Conservation (phyloP, 2,329 filamentous ascomycete species). For the Microcyclosporella mali region DNA sequence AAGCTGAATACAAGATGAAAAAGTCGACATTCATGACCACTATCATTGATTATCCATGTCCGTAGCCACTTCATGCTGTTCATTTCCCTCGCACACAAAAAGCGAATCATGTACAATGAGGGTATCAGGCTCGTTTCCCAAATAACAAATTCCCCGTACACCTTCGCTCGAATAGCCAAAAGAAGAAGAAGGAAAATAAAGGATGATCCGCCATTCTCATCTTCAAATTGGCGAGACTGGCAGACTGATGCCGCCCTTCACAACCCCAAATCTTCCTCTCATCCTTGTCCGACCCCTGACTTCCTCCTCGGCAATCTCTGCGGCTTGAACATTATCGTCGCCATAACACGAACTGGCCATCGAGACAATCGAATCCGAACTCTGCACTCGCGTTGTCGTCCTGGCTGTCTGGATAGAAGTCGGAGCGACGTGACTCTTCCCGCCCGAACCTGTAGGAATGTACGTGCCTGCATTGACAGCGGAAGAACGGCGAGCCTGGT, state of each 20-base stretch:
- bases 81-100: no score
- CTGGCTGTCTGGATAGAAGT: background rate
- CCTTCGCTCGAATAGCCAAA: no score
- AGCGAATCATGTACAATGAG: no score
- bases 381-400: conserved; percentile 2
- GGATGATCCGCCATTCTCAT: no score
- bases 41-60: no score
- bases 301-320: conserved; percentile 14
- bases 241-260: conserved; percentile 3
- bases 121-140: no score
- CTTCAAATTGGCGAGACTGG: background rate
- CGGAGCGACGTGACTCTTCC: background rate
- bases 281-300: conserved; percentile 10
- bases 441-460: conserved; percentile 5
- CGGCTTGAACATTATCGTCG: conserved; percentile 15
- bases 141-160: no score
- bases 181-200: no score
- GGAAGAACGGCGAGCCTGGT: background rate
- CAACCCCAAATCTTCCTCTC: conserved; percentile 7
- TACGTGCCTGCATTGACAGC: conserved; percentile 9
- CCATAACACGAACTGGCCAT: conserved; percentile 14
- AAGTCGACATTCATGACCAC: no score
- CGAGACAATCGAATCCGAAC: conserved; percentile 5
- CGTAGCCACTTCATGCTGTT: no score
- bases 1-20: no score